Base-by-base conservation (phyloP, 2,329 filamentous ascomycete species). In the Cryoendolithus antarcticus region DNA sequence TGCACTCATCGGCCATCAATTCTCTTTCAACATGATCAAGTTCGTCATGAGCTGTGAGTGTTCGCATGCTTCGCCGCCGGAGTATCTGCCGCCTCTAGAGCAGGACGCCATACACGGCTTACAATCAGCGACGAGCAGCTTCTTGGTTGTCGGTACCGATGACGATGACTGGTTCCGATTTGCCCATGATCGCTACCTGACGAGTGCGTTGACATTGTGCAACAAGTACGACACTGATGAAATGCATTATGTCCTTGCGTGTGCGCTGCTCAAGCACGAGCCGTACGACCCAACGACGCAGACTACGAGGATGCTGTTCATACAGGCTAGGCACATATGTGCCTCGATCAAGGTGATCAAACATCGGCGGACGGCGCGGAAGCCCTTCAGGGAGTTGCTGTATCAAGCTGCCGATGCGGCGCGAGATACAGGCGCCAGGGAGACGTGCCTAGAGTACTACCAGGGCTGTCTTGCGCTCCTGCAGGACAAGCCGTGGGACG, bases 201-300 rank as follows among this genome's bases (percentile, higher is more conserved):
- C 83, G 54, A 84, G 84, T n/a, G 78, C 85, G 4, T 69, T 76
- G 6, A 71, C 74, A 4, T 65, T 94, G 37, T 75, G 74, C 45
- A 78, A 88, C 54, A 77, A 75, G 52, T 66, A 63, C 36, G 77
- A 82, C 40, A 65, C 73, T 13, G 67, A 73, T 12, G 82, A 82
- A 50, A 95, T 95, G 88, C 86, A 95, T 60, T 95, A 88, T 51
- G 77, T 86, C 34, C 85, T 95, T 51, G 82, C 84, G 0, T 80
- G 85, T 54, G 81, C 80, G 0, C 74, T 95, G 48, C 75, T 88
- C 58, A 82, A 82, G 49, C 80, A 86, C 50, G 75, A 65, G 13
- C 63, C 66, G 6, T 61, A 72, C 15, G 77, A 86, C 43, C 67
- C 74, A 1, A 70, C 70, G 36, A 71, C 72, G 19, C 49, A 57